Evolutionary conservation across 129 eudicot genomes (phyloP).

Genomic region (Saposhnikovia divaricata): DNA sequence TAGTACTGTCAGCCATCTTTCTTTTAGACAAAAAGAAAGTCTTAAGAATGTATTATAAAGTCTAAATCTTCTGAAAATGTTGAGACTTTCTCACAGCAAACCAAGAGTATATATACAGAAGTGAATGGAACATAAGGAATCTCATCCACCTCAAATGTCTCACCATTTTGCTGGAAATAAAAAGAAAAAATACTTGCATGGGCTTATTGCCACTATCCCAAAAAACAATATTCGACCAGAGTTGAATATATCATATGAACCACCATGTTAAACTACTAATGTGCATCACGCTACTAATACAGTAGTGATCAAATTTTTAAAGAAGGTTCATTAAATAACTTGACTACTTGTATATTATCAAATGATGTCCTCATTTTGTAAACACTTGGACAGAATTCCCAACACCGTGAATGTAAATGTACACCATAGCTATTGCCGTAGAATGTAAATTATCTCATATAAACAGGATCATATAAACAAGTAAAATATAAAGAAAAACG

Average conservation of each 20-base stretch:
- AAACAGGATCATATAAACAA: too few species aligned
- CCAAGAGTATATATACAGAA: not conserved
- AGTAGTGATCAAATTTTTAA: not conserved
- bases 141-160: slow-evolving; percentile 8
- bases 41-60: too few species aligned
- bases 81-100: not conserved
- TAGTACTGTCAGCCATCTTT: too few species aligned
- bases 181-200: not conserved
- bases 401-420: too few species aligned
- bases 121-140: slow-evolving; percentile 11
- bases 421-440: too few species aligned
- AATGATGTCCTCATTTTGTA: not conserved
- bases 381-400: too few species aligned
- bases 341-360: not conserved
- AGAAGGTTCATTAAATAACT: not conserved
- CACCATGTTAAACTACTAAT: too few species aligned
- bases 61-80: too few species aligned
- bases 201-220: not conserved
- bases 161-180: slow-evolving; percentile 3
- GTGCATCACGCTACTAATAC: not conserved
- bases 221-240: not conserved
- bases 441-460: too few species aligned
- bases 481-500: too few species aligned
- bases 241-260: not conserved
- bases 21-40: too few species aligned